Percentiles rank a stretch among this genome's conserved stretches.
phyloP scores from a whole-genome alignment of 2,329 filamentous ascomycete genomes.

The Aureobasidium melanogenum region DNA sequence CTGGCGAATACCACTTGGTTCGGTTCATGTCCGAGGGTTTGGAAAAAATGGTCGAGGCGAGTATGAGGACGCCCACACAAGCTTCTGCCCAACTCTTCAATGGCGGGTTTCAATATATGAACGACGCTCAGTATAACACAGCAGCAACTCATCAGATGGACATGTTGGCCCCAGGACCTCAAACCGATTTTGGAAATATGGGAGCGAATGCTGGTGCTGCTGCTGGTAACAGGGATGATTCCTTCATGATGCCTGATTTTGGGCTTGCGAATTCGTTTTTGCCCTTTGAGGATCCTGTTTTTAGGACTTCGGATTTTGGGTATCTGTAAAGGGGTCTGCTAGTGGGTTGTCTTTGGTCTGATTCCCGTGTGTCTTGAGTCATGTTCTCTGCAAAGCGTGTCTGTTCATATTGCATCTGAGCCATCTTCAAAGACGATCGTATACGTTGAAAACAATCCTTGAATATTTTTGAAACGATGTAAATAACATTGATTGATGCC shows the following conservation, averaged over 20 bases:
- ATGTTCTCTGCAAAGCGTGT: no score
- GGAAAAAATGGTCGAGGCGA: slow-evolving; percentile 8
- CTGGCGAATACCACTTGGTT: slow-evolving; percentile 3
- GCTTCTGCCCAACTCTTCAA: background rate
- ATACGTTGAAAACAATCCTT: no score
- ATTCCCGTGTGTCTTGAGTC: no score
- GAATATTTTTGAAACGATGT: no score
- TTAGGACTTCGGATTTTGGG: slow-evolving; percentile 1
- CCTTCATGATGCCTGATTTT: slow-evolving; percentile 9
- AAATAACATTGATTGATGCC: background rate
- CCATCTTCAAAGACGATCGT: no score
- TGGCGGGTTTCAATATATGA: background rate
- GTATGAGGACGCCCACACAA: background rate
- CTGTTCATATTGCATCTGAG: no score
- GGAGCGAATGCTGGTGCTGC: no score
- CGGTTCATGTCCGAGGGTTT: slow-evolving; percentile 1
- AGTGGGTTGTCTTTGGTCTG: background rate
- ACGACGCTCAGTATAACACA: background rate
- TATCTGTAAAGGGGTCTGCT: background rate
- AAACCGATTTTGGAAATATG: background rate
- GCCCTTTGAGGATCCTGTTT: slow-evolving; percentile 8
- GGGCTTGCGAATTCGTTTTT: slow-evolving; percentile 7
- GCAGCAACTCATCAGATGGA: background rate
- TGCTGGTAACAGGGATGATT: background rate
- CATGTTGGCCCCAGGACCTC: background rate